phyloP scores from a whole-genome alignment of 345 rosid species.

The Cardamine chenopodiifolia region DNA sequence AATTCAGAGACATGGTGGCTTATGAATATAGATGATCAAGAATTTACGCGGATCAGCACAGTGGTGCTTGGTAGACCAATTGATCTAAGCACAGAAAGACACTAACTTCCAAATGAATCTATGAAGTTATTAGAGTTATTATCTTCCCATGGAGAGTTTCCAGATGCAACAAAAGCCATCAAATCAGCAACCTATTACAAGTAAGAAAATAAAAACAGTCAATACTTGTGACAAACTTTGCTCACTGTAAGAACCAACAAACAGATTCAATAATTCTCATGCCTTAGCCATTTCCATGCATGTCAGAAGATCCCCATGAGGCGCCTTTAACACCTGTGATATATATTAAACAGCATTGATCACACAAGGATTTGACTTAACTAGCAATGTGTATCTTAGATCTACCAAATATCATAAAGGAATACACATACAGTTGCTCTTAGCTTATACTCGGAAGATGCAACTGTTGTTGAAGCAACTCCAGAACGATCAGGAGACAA shows the following conservation, averaged over 20 bases:
- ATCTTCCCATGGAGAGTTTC: constrained; percentile 58
- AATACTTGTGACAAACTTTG: not conserved
- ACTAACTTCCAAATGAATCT: constrained; percentile 83
- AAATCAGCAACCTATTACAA: constrained; percentile 84
- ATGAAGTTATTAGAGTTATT: constrained; percentile 50
- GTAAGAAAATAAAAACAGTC: constrained; percentile 1
- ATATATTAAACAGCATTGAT: constrained; percentile 4
- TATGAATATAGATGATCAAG: constrained; percentile 12
- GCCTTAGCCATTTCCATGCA: constrained; percentile 98
- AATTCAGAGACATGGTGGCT: constrained; percentile 2
- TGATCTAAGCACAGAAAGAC: constrained; percentile 84
- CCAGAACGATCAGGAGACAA: constrained; percentile 51
- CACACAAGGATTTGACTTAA: not conserved
- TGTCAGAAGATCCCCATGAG: constrained; percentile 76
- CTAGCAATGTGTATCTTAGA: not conserved
- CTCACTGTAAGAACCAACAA: constrained; percentile 15
- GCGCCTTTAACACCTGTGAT: constrained; percentile 71
- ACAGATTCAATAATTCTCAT: constrained; percentile 6
- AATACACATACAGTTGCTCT: constrained; percentile 64
- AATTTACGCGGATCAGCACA: constrained; percentile 85
- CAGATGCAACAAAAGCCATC: constrained; percentile 91
- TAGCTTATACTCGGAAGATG: constrained; percentile 71
- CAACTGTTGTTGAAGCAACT: constrained; percentile 52
- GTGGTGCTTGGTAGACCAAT: constrained; percentile 87
- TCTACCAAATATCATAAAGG: not conserved